These are phyloP conservation scores for Nicotiana tomentosiformis DNA, from an alignment of 257 asterid genomes.

Conservation along the genomic window DNA sequence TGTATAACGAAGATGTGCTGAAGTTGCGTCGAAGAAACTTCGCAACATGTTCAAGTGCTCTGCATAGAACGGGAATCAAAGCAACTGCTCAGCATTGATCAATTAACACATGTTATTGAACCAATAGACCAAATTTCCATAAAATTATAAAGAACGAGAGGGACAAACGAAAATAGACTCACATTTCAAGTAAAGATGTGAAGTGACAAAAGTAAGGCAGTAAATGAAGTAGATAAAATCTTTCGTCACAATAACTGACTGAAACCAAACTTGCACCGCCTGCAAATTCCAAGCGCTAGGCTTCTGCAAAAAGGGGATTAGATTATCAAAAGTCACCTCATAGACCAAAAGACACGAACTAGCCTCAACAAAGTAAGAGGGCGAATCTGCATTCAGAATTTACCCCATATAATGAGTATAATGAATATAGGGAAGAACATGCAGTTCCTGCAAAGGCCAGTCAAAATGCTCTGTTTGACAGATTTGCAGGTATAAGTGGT, in stretches of 20 bases:
- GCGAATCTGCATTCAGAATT: slow-evolving; percentile 11
- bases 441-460: slow-evolving; percentile 78
- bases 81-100: slow-evolving; percentile 56
- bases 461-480: slow-evolving; percentile 67
- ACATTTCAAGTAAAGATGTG: slow-evolving; percentile 83
- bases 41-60: slow-evolving; percentile 69
- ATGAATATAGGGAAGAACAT: slow-evolving; percentile 59
- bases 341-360: not conserved
- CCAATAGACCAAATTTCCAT: not conserved
- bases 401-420: slow-evolving; percentile 88
- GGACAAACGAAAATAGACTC: slow-evolving; percentile 14
- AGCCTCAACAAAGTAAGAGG: not conserved
- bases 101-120: not conserved
- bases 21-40: slow-evolving; percentile 86
- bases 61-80: slow-evolving; percentile 73
- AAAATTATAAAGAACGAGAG: not conserved
- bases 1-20: slow-evolving; percentile 71
- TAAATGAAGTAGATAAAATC: slow-evolving; percentile 75
- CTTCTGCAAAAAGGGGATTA: slow-evolving; percentile 44
- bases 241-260: slow-evolving; percentile 62
- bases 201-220: slow-evolving; percentile 75
- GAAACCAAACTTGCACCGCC: slow-evolving; percentile 86
- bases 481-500: slow-evolving; percentile 65
- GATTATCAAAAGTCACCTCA: slow-evolving; percentile 19
- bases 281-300: slow-evolving; percentile 93